phyloP scores from a whole-genome alignment of 352 stramenopile genomes.

The Globisporangium carolinianum region DNA sequence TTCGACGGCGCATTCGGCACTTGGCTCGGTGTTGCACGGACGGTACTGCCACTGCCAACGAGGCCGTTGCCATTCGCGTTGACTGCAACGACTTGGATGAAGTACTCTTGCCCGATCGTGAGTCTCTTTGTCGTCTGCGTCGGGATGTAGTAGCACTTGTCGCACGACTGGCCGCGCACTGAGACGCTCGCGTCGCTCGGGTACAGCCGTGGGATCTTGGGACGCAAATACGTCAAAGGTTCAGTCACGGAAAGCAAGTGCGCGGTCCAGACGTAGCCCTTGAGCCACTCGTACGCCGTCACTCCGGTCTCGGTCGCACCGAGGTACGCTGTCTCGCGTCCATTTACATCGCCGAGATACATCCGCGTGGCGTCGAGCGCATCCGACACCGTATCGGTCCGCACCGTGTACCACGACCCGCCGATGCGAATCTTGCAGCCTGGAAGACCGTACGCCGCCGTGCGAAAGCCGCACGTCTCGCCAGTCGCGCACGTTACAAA shows the following conservation, averaged over 20 bases:
- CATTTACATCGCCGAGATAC: conserved; percentile 59
- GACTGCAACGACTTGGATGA: conserved; percentile 65
- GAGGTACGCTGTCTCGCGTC: conserved; percentile 45
- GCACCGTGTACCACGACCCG: conserved; percentile 64
- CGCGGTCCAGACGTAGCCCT: conserved; percentile 62
- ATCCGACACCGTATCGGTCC: conserved; percentile 33
- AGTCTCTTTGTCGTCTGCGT: conserved; percentile 47
- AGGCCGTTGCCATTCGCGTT: conserved; percentile 73
- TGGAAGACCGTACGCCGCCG: conserved; percentile 48
- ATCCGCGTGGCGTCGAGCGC: conserved; percentile 29
- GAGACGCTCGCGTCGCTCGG: conserved; percentile 32
- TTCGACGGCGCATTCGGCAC: conserved; percentile 86
- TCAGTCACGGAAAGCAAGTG: conserved; percentile 37
- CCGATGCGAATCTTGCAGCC: conserved; percentile 47
- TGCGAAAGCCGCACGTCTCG: conserved; percentile 45
- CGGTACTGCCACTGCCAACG: conserved; percentile 19
- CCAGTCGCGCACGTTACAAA: conserved; percentile 47
- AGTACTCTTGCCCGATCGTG: conserved; percentile 64
- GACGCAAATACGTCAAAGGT: conserved; percentile 33
- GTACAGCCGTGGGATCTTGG: conserved; percentile 52
- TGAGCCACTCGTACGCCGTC: conserved; percentile 62
- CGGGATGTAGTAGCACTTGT: conserved; percentile 68
- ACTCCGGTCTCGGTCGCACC: conserved; percentile 29
- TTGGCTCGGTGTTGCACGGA: conserved; percentile 60
- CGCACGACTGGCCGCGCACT: conserved; percentile 33